Percentiles rank a stretch among this genome's conserved stretches.
These are phyloP conservation scores for Aspergillus sclerotiicarbonarius DNA, from an alignment of 495 filamentous ascomycete species.

Conservation along the genomic window DNA sequence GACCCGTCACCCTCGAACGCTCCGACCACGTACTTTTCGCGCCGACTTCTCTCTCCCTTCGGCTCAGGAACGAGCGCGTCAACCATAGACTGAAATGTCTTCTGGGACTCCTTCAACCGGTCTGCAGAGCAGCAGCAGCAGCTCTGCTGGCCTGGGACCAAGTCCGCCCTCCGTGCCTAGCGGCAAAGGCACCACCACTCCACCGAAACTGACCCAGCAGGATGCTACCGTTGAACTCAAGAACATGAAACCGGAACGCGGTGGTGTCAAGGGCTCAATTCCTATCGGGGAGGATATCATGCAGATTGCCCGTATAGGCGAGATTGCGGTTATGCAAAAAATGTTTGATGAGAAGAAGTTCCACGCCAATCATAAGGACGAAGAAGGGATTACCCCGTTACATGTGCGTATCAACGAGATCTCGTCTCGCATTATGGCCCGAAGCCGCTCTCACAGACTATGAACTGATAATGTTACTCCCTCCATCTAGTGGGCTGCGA, in stretches of 20 bases:
- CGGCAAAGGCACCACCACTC: conserved; percentile 56
- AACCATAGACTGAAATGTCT: conserved; percentile 21
- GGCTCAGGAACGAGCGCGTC: not conserved
- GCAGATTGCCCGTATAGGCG: conserved; percentile 88
- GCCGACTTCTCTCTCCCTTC: not conserved
- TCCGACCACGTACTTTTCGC: conserved; percentile 10
- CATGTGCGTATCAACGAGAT: conserved; percentile 61
- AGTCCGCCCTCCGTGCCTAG: conserved; percentile 36
- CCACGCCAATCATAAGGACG: conserved; percentile 77
- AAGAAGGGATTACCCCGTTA: conserved; percentile 89
- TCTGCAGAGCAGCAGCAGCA: conserved; percentile 27
- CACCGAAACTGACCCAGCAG: conserved; percentile 53
- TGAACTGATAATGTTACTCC: conserved; percentile 8
- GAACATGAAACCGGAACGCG: conserved; percentile 50
- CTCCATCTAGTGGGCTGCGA: conserved; percentile 85
- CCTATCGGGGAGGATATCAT: conserved; percentile 84
- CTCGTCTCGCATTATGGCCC: conserved; percentile 5
- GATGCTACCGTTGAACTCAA: conserved; percentile 68
- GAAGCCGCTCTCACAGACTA: conserved; percentile 5
- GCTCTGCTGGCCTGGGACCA: conserved; percentile 23
- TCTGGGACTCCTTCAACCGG: conserved; percentile 30
- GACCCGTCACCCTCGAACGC: conserved; percentile 12
- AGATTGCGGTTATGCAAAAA: conserved; percentile 81
- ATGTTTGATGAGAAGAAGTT: conserved; percentile 79
- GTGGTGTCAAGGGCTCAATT: conserved; percentile 41